A percentile compares a stretch with the other conserved stretches of the same genome.
Conservation (phyloP, 371 early-diverging fungal genomes). For the Basidiobolus meristosporus region DNA sequence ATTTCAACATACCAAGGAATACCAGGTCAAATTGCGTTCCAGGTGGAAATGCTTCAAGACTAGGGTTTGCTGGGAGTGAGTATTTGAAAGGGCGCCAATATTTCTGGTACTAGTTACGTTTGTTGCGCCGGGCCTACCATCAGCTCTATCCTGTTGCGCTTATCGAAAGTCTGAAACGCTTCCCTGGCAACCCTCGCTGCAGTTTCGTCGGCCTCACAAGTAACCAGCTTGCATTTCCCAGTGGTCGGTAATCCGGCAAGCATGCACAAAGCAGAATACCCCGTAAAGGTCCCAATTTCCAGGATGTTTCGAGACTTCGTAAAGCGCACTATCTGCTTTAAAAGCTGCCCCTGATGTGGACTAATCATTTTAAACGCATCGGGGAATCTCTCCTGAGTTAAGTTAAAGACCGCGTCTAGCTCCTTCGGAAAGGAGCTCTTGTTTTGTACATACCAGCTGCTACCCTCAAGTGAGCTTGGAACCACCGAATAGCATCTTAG, state of each 20-base stretch:
- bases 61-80: conserved; percentile 1
- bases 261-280: conserved; percentile 33
- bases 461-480: too few species aligned
- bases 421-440: too few species aligned
- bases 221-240: conserved; percentile 6
- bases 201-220: conserved; percentile 19
- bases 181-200: conserved; percentile 15
- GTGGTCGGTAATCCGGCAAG: conserved; percentile 19
- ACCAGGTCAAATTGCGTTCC: conserved; percentile 19
- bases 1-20: conserved; percentile 20
- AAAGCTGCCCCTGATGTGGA: conserved; percentile 17
- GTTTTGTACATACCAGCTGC: too few species aligned
- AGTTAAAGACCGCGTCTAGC: too few species aligned
- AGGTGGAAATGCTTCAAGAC: conserved; percentile 9
- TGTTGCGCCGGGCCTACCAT: conserved; percentile 3
- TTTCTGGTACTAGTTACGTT: not conserved
- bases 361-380: too few species aligned
- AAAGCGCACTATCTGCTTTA: conserved; percentile 14
- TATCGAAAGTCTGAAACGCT: conserved; percentile 1
- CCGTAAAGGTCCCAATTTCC: conserved; percentile 41
- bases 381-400: too few species aligned
- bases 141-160: conserved; percentile 14
- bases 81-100: conserved; percentile 1
- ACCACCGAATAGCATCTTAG: too few species aligned
- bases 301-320: conserved; percentile 15